Percentiles rank a stretch among this genome's conserved stretches.
phyloP scores from a whole-genome alignment of 352 stramenopile genomes.

The Phytopythium mirpurense region DNA sequence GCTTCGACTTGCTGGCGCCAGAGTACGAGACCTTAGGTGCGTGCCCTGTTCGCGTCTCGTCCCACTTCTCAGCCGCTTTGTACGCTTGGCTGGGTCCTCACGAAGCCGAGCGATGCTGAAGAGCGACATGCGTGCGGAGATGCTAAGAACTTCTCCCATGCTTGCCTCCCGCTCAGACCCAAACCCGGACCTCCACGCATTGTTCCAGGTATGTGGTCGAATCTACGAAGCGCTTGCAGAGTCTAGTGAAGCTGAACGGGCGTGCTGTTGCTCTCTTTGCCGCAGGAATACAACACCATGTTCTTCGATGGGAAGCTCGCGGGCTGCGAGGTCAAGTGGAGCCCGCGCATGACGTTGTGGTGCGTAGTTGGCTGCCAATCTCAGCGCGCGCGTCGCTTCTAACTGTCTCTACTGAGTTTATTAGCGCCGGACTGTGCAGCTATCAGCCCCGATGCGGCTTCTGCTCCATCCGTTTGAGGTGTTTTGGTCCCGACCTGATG shows the following conservation, averaged over 20 bases:
- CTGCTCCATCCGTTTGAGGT: constrained; percentile 84
- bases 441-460: constrained; percentile 71
- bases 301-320: constrained; percentile 79
- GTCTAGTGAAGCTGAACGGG: no score
- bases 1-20: constrained; percentile 48
- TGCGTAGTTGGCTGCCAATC: constrained; percentile 8
- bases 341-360: constrained; percentile 88
- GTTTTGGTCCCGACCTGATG: neutral
- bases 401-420: neutral
- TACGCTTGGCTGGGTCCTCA: neutral
- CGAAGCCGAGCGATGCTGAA: neutral
- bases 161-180: constrained; percentile 36
- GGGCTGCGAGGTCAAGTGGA: constrained; percentile 87
- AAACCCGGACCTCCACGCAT: constrained; percentile 71
- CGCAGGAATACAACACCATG: constrained; percentile 79
- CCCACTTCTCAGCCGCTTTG: neutral
- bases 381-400: neutral
- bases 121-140: no score
- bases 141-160: no score
- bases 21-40: constrained; percentile 70
- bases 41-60: neutral
- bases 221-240: no score
- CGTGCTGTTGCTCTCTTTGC: neutral
- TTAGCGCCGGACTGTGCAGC: constrained; percentile 72
- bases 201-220: constrained; percentile 77